phyloP scores from a whole-genome alignment of 73 alveolate species.

The Tetrahymena borealis region DNA sequence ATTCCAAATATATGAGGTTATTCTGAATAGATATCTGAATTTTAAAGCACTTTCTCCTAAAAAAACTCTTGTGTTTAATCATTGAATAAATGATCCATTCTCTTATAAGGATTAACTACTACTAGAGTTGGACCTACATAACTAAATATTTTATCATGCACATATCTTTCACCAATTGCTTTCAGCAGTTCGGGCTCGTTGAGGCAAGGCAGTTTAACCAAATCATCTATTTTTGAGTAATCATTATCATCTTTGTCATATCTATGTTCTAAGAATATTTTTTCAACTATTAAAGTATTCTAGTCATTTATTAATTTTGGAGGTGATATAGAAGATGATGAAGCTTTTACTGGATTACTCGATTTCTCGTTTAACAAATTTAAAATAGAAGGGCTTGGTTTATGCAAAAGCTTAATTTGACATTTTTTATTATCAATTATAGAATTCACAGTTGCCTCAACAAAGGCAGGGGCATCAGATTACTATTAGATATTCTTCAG shows the following conservation, averaged over 20 bases:
- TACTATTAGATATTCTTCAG: neutral
- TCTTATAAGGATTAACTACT: slow-evolving; percentile 89
- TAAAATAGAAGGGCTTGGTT: neutral
- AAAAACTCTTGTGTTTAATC: slow-evolving; percentile 31
- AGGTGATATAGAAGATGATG: too few relatives aligned
- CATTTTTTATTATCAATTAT: neutral
- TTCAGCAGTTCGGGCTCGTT: slow-evolving; percentile 41
- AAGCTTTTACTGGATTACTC: neutral
- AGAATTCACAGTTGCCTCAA: neutral
- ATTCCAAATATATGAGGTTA: slow-evolving; percentile 91
- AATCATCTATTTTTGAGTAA: slow-evolving; percentile 1
- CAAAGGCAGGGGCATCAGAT: neutral
- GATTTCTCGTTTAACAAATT: neutral
- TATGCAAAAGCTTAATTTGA: neutral
- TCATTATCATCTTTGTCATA: neutral
- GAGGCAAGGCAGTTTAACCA: slow-evolving; percentile 24
- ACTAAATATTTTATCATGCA: slow-evolving; percentile 78
- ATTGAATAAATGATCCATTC: slow-evolving; percentile 71
- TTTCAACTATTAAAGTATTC: neutral
- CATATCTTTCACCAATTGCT: slow-evolving; percentile 52
- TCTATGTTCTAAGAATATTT: neutral
- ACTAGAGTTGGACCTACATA: slow-evolving; percentile 94
- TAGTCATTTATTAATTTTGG: neutral
- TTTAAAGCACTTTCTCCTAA: slow-evolving; percentile 14
- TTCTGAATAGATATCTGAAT: slow-evolving; percentile 25